A percentile compares a stretch with the other conserved stretches of the same genome.
Evolutionary conservation across 768 basidiomycete genomes (phyloP).

Genomic region (Tylopilus plumbeoviolaceoides): DNA sequence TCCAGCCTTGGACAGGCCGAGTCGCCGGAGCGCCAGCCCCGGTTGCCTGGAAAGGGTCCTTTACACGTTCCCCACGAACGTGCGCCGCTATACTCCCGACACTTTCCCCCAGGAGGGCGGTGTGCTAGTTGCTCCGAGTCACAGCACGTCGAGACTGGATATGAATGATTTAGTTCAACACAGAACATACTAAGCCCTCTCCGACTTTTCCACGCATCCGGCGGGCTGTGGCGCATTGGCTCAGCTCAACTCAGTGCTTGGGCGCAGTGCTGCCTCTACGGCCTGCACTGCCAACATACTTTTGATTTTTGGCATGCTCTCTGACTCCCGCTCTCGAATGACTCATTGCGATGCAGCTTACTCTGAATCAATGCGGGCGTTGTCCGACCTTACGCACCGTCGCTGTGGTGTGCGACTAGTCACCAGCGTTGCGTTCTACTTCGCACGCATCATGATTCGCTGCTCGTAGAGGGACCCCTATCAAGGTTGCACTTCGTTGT

Average conservation of each 20-base stretch:
- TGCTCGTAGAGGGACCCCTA: no score
- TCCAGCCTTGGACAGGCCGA: neutral
- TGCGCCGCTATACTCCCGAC: neutral
- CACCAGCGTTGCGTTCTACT: no score
- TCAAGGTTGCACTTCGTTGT: no score
- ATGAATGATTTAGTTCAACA: neutral
- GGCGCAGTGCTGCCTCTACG: neutral
- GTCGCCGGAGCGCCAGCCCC: neutral
- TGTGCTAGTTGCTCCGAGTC: neutral
- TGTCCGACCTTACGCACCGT: no score
- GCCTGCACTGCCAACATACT: neutral
- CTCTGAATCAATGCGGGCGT: no score
- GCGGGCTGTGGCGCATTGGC: neutral
- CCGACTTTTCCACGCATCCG: neutral
- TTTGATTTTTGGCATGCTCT: neutral
- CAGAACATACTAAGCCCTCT: neutral
- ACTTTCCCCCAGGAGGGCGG: neutral
- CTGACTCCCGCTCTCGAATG: no score
- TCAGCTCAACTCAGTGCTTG: neutral
- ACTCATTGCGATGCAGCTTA: no score
- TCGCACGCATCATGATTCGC: no score
- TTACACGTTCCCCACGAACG: conserved; percentile 14
- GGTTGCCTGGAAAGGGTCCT: neutral
- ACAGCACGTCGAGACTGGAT: neutral
- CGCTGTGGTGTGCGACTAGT: no score